These are phyloP conservation scores for Lepidium aucheri DNA, from an alignment of 345 rosid species.

Conservation along the genomic window DNA sequence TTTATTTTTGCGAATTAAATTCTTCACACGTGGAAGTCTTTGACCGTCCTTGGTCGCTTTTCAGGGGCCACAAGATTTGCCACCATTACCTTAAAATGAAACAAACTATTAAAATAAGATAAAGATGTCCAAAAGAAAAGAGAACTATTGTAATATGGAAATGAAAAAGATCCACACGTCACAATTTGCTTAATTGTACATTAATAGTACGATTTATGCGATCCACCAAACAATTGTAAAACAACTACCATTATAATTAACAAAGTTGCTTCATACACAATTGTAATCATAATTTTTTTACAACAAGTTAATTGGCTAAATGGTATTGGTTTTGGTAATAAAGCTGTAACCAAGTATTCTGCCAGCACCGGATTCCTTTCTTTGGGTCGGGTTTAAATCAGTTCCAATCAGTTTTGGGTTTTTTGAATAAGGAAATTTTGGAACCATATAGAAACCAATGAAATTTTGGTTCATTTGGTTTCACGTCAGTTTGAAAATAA, in stretches of 20 bases:
- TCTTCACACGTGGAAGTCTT: not conserved
- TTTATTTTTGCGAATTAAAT: not conserved
- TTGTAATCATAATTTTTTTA: too few relatives aligned
- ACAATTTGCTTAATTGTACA: not conserved
- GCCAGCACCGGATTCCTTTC: too few relatives aligned
- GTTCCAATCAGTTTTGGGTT: too few relatives aligned
- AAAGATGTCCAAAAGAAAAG: not conserved
- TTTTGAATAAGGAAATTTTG: too few relatives aligned
- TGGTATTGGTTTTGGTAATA: too few relatives aligned
- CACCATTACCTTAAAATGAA: constrained; percentile 5
- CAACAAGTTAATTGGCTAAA: too few relatives aligned
- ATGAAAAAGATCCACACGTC: not conserved
- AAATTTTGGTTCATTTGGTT: too few relatives aligned
- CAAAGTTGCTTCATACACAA: too few relatives aligned
- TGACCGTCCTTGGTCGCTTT: not conserved
- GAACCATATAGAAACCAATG: too few relatives aligned
- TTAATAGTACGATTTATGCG: not conserved
- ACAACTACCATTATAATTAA: not conserved
- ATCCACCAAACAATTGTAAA: not conserved
- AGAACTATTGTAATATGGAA: not conserved
- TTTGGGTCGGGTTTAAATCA: too few relatives aligned
- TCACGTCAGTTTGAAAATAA: too few relatives aligned
- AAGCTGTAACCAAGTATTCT: too few relatives aligned
- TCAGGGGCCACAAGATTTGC: not conserved
- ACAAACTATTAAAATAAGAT: not conserved